Evolutionary conservation across 495 filamentous ascomycete genomes (phyloP), one percentile per base, ranked within the genome.

Genomic region (Penicillium lagena): DNA sequence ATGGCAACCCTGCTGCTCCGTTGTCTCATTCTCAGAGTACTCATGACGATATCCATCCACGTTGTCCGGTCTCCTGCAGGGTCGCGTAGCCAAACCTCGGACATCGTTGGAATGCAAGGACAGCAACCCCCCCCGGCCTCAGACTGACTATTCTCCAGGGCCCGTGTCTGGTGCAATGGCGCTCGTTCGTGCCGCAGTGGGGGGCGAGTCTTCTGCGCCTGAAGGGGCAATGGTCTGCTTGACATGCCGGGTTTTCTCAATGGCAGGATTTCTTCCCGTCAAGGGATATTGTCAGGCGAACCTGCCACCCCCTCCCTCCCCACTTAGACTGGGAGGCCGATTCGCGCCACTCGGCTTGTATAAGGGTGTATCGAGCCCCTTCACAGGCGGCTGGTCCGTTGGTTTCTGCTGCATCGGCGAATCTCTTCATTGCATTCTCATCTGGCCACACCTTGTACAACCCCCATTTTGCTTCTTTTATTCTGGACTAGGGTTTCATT

Each of bases 321-420:
- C 55, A 39, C n/a, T 11, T 47, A 49, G 43, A 51, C 47, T 49
- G 44, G 42, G 40, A 46, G 51, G 36, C 37, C 37, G 38, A 42
- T 43, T 57, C 52, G 54, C 45, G 51, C 49, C 52, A 54, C 39
- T 48, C 28, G 42, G 33, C 28, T 30, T 59, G 58, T 61, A 61
- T 61, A 61, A 61, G 58, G 55, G 45, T 43, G 47, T 52, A 47
- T 56, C 43, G 44, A 53, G 50, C 58, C 58, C 58, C 58, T 61
- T 47, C 58, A 54, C 43, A 30, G 45, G 35, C 46, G 31, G 12
- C 7, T 35, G 4, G 22, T 22, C 22, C 17, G 1, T 22, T 22
- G 22, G 22, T 22, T 22, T 22, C 22, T 22, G 22, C 22, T 22
- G 22, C 6, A 22, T 22, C 22, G 6, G 2, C 22, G 3, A 22